These are phyloP conservation scores for Phaeosphaeria sp. DNA, from an alignment of 2,329 filamentous ascomycete species.

Conservation along the genomic window DNA sequence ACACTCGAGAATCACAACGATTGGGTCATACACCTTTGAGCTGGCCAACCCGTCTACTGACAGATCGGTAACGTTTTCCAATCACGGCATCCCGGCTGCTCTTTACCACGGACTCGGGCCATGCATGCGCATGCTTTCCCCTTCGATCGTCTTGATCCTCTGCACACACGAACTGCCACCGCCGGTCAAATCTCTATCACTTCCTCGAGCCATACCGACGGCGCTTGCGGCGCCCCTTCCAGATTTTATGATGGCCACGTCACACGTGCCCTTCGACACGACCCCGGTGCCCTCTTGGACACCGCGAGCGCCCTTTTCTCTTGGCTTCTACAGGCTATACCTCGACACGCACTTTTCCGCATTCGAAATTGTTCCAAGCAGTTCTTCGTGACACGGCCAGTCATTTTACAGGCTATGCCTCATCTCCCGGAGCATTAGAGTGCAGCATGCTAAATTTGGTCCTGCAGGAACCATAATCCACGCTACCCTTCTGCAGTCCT, in stretches of 20 bases:
- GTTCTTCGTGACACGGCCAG: background rate
- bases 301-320: background rate
- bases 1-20: too few relatives aligned
- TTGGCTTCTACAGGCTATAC: background rate
- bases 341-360: background rate
- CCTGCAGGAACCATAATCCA: background rate
- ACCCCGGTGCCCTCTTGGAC: background rate
- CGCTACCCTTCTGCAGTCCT: background rate
- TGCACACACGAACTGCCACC: background rate
- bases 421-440: background rate
- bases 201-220: background rate
- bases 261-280: background rate
- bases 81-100: background rate
- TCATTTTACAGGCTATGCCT: background rate
- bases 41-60: background rate
- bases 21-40: background rate
- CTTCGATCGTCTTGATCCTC: background rate
- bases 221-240: background rate
- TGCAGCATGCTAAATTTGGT: background rate
- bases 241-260: background rate
- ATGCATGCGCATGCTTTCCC: background rate
- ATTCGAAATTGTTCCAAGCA: background rate
- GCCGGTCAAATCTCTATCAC: background rate
- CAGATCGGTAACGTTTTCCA: background rate
- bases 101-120: background rate